These are phyloP conservation scores for Leavenworthia alabamica DNA, from an alignment of 345 rosid species.

Conservation along the genomic window DNA sequence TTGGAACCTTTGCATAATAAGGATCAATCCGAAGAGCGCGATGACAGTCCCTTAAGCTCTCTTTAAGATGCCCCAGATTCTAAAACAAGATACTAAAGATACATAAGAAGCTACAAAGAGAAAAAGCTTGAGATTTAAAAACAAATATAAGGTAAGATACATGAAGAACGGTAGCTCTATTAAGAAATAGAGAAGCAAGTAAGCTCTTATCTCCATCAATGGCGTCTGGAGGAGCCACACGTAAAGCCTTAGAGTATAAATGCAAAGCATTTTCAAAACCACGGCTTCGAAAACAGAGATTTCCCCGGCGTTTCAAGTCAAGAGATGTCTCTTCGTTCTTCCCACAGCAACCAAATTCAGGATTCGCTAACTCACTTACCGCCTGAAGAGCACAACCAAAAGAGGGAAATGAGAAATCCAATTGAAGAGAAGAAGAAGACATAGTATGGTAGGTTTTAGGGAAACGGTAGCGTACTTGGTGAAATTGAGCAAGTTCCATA, in stretches of 20 bases:
- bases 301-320: slow-evolving; percentile 57
- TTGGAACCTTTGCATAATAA: slow-evolving; percentile 59
- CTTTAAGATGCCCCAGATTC: slow-evolving; percentile 46
- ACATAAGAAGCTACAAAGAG: not conserved
- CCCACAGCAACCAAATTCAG: slow-evolving; percentile 41
- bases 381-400: slow-evolving; percentile 17
- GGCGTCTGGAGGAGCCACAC: slow-evolving; percentile 53
- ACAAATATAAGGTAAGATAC: slow-evolving; percentile 12
- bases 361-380: slow-evolving; percentile 47
- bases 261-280: slow-evolving; percentile 42
- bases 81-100: slow-evolving; percentile 3
- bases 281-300: slow-evolving; percentile 40
- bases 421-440: not conserved
- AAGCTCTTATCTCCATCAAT: slow-evolving; percentile 57
- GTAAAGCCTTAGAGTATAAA: slow-evolving; percentile 72
- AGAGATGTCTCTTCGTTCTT: slow-evolving; percentile 55
- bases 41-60: slow-evolving; percentile 65
- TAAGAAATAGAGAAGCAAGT: slow-evolving; percentile 60
- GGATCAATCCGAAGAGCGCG: slow-evolving; percentile 69
- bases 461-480: slow-evolving; percentile 31
- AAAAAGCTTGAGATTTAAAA: not conserved
- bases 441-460: not conserved
- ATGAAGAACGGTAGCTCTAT: slow-evolving; percentile 59
- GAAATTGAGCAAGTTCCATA: slow-evolving; percentile 44
- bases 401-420: not conserved